Conservation (phyloP, 371 early-diverging fungal species). For the Synchytrium microbalum region DNA sequence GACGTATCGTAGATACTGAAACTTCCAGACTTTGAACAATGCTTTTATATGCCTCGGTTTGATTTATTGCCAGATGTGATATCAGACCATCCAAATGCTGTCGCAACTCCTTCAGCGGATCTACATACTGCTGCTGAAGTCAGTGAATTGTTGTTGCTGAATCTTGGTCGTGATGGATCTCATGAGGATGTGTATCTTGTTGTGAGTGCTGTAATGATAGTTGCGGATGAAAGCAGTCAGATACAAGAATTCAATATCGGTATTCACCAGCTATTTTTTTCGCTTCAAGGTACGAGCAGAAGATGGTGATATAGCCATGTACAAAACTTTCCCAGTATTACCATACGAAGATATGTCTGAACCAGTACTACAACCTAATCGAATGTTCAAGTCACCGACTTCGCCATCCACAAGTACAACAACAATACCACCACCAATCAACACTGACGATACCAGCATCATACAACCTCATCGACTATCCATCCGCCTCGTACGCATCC, state of each 20-base stretch:
- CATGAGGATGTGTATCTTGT: conserved; percentile 59
- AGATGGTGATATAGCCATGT: conserved; percentile 64
- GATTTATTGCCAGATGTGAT: conserved; percentile 53
- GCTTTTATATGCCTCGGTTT: conserved; percentile 58
- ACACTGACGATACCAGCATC: conserved; percentile 15
- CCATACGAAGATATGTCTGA: conserved; percentile 4
- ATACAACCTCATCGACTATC: conserved; percentile 43
- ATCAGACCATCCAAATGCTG: conserved; percentile 28
- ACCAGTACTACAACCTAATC: neutral
- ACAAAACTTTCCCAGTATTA: conserved; percentile 55
- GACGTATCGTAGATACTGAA: conserved; percentile 45
- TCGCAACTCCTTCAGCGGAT: conserved; percentile 1
- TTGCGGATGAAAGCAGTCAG: neutral
- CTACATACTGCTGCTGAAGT: conserved; percentile 37
- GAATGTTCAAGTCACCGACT: neutral
- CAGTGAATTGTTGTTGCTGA: conserved; percentile 59
- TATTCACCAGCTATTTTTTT: neutral
- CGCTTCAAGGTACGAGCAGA: conserved; percentile 58
- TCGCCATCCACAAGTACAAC: conserved; percentile 8
- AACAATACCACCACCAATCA: neutral
- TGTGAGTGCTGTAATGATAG: conserved; percentile 39
- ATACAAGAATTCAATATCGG: neutral
- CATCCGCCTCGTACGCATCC: conserved; percentile 60
- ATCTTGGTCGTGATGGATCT: conserved; percentile 48
- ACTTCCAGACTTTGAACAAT: conserved; percentile 62